Percentiles rank a stretch among this genome's conserved stretches.
phyloP scores from a whole-genome alignment of 768 basidiomycete genomes.

The Clitopilus passeckerianus region DNA sequence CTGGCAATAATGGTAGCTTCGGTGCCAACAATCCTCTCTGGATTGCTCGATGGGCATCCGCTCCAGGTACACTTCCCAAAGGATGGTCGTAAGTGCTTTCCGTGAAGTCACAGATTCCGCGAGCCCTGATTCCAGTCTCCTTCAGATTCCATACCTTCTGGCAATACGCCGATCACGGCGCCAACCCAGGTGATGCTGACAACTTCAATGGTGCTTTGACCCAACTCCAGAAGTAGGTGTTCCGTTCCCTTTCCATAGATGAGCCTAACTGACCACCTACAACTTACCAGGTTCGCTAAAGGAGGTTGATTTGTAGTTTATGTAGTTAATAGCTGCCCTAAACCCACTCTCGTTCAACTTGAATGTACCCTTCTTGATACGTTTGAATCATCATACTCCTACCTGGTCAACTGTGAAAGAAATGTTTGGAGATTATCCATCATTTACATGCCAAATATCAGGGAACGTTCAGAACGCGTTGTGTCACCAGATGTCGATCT shows the following conservation, averaged over 20 bases:
- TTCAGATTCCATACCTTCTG: constrained; percentile 49
- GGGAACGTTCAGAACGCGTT: no score
- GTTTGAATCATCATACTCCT: no score
- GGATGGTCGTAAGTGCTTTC: constrained; percentile 41
- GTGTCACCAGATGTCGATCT: no score
- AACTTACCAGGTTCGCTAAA: neutral
- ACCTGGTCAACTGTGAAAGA: no score
- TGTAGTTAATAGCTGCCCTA: no score
- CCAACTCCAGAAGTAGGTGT: constrained; percentile 30
- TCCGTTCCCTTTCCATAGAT: neutral
- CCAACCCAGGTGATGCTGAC: constrained; percentile 56
- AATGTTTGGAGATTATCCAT: no score
- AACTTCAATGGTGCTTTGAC: constrained; percentile 48
- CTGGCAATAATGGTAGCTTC: constrained; percentile 52
- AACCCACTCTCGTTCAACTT: no score
- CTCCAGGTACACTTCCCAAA: constrained; percentile 50
- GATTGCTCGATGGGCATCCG: constrained; percentile 50
- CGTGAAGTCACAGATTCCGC: neutral
- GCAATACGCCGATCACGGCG: constrained; percentile 54
- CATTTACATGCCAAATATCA: no score
- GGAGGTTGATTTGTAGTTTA: neutral
- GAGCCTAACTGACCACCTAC: neutral
- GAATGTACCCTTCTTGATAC: no score
- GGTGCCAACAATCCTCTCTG: constrained; percentile 50
- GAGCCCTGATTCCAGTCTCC: neutral